phyloP scores from a whole-genome alignment of 164 flowering plant genomes.

The Stephania japonica region DNA sequence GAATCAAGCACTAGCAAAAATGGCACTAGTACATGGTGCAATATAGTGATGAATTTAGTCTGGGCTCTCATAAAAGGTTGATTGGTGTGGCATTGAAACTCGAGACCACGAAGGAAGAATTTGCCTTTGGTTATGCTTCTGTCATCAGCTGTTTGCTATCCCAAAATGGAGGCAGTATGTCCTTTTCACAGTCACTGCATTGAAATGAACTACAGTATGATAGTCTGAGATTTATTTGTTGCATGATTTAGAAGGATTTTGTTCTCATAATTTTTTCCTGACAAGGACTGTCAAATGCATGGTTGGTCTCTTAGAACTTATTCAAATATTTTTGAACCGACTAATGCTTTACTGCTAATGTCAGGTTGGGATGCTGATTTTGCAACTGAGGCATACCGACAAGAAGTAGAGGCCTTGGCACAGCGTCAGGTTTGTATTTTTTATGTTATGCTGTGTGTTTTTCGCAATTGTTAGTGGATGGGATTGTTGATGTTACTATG shows the following conservation, averaged over 20 bases:
- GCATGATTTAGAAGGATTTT: neutral
- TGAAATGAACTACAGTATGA: neutral
- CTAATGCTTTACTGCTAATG: neutral
- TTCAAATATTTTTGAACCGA: neutral
- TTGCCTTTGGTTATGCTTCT: neutral
- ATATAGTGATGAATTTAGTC: too few relatives aligned
- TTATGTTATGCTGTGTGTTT: neutral
- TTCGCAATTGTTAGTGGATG: neutral
- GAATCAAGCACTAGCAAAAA: too few relatives aligned
- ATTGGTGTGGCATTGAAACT: neutral
- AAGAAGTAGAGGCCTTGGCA: constrained; percentile 88
- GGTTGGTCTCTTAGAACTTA: neutral
- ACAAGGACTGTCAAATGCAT: neutral
- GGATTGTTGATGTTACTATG: neutral
- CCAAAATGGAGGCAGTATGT: neutral
- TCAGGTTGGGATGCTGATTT: constrained; percentile 98
- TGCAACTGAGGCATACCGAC: constrained; percentile 93
- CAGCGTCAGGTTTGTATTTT: constrained; percentile 68
- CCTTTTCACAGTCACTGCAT: neutral
- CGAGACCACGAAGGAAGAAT: neutral
- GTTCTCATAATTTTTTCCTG: neutral
- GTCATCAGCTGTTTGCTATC: neutral
- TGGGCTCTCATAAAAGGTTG: neutral
- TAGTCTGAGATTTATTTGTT: neutral
- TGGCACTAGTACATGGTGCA: too few relatives aligned